Evolutionary conservation across 768 basidiomycete genomes (phyloP).

Genomic region (Filobasidium floriforme): DNA sequence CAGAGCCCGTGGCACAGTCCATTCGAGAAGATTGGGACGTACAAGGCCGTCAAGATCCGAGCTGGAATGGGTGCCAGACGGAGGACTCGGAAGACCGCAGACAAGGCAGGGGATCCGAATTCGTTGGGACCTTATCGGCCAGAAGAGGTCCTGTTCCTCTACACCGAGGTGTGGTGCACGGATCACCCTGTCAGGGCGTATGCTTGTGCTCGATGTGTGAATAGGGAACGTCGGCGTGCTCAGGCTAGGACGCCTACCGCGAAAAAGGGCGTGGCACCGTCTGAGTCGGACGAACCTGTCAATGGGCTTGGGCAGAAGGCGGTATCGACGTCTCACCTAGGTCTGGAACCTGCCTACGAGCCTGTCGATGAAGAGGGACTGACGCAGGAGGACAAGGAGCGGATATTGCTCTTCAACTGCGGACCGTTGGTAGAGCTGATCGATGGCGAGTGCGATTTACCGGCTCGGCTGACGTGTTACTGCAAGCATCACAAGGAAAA

Average conservation of each 20-base stretch:
- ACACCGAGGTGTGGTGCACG: constrained; percentile 40
- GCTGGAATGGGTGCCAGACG: constrained; percentile 18
- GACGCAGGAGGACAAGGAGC: constrained; percentile 43
- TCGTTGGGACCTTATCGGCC: constrained; percentile 4
- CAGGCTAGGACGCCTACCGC: not conserved
- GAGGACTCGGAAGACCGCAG: constrained; percentile 10
- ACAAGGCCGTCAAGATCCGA: constrained; percentile 14
- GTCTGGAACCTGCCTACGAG: not conserved
- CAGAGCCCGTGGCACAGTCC: not conserved
- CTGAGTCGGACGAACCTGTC: constrained; percentile 7
- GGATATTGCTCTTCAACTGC: constrained; percentile 92
- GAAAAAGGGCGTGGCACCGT: constrained; percentile 1
- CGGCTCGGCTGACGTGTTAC: constrained; percentile 93
- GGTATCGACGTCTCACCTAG: not conserved
- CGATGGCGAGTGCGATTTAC: constrained; percentile 75
- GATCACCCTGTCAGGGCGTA: constrained; percentile 38
- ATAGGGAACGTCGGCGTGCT: constrained; percentile 27
- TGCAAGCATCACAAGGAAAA: constrained; percentile 98
- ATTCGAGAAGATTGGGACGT: constrained; percentile 11
- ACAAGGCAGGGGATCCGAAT: constrained; percentile 2
- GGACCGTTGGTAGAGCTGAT: constrained; percentile 81
- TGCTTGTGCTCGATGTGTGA: constrained; percentile 38
- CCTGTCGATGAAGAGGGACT: constrained; percentile 16
- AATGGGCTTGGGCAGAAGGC: not conserved
- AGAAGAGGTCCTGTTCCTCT: constrained; percentile 27